Percentiles rank a stretch among this genome's conserved stretches.
Conservation (phyloP, 257 asterid genomes). For the Ophiorrhiza pumila region DNA sequence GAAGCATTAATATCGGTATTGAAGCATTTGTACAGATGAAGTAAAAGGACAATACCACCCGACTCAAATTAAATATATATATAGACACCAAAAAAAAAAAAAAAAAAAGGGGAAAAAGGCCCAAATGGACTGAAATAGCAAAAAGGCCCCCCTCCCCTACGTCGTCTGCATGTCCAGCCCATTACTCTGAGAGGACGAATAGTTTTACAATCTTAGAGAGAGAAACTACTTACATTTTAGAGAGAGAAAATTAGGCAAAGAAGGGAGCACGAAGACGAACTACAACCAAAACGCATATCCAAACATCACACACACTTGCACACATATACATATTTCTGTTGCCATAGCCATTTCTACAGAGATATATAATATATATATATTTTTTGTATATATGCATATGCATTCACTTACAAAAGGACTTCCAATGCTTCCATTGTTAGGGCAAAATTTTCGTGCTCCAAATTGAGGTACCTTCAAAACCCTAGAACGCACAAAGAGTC, state of each 20-base stretch:
- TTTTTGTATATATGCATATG: constrained; percentile 6
- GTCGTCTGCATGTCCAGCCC: constrained; percentile 46
- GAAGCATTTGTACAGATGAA: too few species aligned
- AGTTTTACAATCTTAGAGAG: constrained; percentile 33
- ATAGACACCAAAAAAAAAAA: not conserved
- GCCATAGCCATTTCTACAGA: constrained; percentile 2
- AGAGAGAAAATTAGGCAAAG: constrained; percentile 34
- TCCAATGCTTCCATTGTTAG: constrained; percentile 32
- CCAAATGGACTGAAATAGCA: constrained; percentile 24
- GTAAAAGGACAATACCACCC: too few species aligned
- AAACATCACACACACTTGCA: constrained; percentile 11
- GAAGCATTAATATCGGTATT: too few species aligned
- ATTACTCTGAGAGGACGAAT: constrained; percentile 29
- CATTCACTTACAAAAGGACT: constrained; percentile 1
- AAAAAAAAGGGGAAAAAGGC: constrained; percentile 14
- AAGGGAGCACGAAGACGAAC: constrained; percentile 37
- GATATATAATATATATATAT: too few species aligned
- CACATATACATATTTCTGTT: constrained; percentile 2
- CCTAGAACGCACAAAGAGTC: constrained; percentile 37
- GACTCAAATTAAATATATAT: too few species aligned
- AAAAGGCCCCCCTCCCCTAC: constrained; percentile 27
- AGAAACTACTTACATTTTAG: constrained; percentile 20
- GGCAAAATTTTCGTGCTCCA: constrained; percentile 26
- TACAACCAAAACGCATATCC: constrained; percentile 8
- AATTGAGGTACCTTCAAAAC: constrained; percentile 43